Evolutionary conservation across 192 early-diverging fungal species (phyloP), one percentile per base, ranked within the genome.

Genomic region (Coemansia sp.): DNA sequence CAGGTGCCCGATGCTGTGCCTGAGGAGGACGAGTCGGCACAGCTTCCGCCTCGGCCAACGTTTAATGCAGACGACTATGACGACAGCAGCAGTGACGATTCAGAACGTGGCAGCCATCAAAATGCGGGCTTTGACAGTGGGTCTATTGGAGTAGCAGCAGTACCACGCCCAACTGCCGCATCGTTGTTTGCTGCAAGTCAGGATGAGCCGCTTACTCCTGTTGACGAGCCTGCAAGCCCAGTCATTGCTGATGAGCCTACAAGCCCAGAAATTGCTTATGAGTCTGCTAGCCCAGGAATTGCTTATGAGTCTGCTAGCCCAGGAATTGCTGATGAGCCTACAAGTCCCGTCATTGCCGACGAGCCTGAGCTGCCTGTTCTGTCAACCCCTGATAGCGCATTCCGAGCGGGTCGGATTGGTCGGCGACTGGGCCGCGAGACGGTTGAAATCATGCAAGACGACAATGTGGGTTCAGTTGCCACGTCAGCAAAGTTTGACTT

Each of bases 361-460:
- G 49, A n/a, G 22, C 5, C 12, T 4, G 52, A 19, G 6, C 12
- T 25, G 52, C 52, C 24, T 12, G 54, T n/a, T 45, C 15, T 45
- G 41, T 4, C 41, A 45, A n/a, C 52, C 3, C 48, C 61, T 4
- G 72, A 74, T 19, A 17, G 29, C 0, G 27, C 48, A 4, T 55
- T 63, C 54, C 62, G 51, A 25, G 55, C 60, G 0, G 69, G 68
- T 5, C 43, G 78, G 0, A 81, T 81, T 56, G 78, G 78, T 8
- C 65, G 78, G 25, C 78, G 78, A 17, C 69, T 69, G 17, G 78
- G 78, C 27, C 78, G 78, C 1, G 69, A 65, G 4, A 71, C 78
- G 1, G 73, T 62, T 0, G 78, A 66, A 29, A 48, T 69, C n/a
- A 43, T 81, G 58, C 54, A 38, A 9, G 78, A 75, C 19, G 78